Evolutionary conservation across 129 eudicot species (phyloP).

Genomic region (Ambrosia artemisiifolia): DNA sequence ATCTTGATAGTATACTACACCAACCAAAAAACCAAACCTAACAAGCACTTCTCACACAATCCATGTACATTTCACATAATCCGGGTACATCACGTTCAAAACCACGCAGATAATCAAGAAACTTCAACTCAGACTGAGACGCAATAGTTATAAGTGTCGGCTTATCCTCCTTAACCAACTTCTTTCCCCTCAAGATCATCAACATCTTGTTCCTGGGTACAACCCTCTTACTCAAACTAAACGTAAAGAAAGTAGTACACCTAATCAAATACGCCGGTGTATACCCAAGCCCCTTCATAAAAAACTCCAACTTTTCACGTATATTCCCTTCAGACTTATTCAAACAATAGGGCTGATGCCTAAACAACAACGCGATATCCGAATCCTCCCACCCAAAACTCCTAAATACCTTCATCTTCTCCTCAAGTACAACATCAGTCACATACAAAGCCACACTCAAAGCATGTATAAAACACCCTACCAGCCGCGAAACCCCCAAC

Average conservation of each 20-base stretch:
- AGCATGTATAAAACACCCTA: conserved; percentile 27
- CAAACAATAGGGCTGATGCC: conserved; percentile 24
- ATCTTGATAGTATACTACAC: neutral
- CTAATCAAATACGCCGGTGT: conserved; percentile 24
- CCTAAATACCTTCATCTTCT: conserved; percentile 28
- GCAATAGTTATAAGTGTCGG: conserved; percentile 17
- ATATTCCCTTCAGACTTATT: conserved; percentile 25
- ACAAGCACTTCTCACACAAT: conserved; percentile 15
- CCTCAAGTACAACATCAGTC: conserved; percentile 13
- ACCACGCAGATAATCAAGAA: conserved; percentile 28
- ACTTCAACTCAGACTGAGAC: conserved; percentile 12
- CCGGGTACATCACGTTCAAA: conserved; percentile 27
- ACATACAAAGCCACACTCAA: conserved; percentile 15
- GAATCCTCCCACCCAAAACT: conserved; percentile 44
- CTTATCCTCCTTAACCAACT: conserved; percentile 15
- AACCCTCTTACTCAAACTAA: conserved; percentile 44
- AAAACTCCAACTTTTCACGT: conserved; percentile 27
- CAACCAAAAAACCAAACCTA: conserved; percentile 2
- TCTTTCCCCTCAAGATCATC: conserved; percentile 40
- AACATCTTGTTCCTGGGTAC: conserved; percentile 34
- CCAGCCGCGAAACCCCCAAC: conserved; percentile 23
- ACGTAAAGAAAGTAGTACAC: conserved; percentile 7
- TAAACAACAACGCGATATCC: conserved; percentile 23
- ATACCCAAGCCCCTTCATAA: conserved; percentile 40
- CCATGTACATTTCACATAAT: conserved; percentile 23